Base-by-base conservation (phyloP, 2,329 filamentous ascomycete species). In the Albifimbria verrucaria region DNA sequence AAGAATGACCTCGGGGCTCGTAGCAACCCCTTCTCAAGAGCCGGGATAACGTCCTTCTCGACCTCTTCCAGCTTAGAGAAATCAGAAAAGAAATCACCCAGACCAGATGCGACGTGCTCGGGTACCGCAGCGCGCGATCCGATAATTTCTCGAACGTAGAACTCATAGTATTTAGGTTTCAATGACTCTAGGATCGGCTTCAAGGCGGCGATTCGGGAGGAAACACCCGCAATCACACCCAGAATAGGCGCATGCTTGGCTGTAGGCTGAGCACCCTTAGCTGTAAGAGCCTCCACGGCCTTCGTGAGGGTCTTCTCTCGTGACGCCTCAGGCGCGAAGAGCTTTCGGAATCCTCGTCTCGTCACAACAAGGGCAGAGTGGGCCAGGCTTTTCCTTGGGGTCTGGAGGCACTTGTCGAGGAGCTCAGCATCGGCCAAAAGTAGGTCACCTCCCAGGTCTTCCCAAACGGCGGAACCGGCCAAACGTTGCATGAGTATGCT, bases 1-100 rank as follows among this genome's bases (percentile, higher is more conserved):
- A 24, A 97, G 77, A 15, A 96, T 85, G 43, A 97, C 87, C 71
- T 99, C 94, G 94, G 95, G 7, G 93, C 88, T 66, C 95, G 83
- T 45, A 99, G 74, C 52, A 99, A 79, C 6, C 89, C 87, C 72
- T 96, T 97, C 66, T 99, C 94, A 15, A 97, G 76, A 0, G 91
- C 77, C 9, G 92, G 90, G 22, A 95, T 78, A 26, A 97, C 66
- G 43, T 93, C 84, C 57, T 83, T 87, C 50, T 84, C 81, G 25
- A 97, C 68, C 59, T 97, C 92, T 22, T 92, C 86, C 17, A 82
- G 67, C 0, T 83, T 87, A 36, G 88, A 78, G 65, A 93, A 97
- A 26, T 79, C 81, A 17, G 75, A 70, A 68, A 97, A 96, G 74
- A 97, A 97, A 67, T 97, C 92, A 48, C 77, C 73, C 46, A 97